Conservation (phyloP, 176 grass and related monocot species). For the Oryza coarctata region DNA sequence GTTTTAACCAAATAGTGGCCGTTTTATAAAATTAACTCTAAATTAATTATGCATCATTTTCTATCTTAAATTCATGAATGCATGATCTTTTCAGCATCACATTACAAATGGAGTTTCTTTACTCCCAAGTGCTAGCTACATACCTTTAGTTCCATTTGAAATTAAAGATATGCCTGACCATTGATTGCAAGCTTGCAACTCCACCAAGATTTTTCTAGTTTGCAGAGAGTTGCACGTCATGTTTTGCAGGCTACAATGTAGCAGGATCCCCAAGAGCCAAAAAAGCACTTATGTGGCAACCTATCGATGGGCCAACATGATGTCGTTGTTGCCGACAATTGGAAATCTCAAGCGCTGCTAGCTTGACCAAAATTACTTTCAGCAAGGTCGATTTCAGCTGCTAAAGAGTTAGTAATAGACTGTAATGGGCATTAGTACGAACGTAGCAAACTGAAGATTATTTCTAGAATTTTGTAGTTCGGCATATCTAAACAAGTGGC, state of each 20-base stretch:
- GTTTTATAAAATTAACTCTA: too few species aligned
- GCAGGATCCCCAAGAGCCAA: conserved; percentile 22
- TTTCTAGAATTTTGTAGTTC: not conserved
- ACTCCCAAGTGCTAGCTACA: conserved; percentile 4
- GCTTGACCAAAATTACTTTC: conserved; percentile 21
- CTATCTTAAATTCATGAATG: not conserved
- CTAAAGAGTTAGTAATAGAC: not conserved
- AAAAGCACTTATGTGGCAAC: conserved; percentile 24
- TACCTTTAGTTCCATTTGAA: not conserved
- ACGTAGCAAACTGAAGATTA: not conserved
- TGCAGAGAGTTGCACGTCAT: conserved; percentile 6
- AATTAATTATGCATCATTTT: not conserved
- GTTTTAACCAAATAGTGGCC: too few species aligned
- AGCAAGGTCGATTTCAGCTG: not conserved
- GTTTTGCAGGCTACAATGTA: not conserved
- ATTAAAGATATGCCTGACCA: not conserved
- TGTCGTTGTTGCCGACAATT: not conserved
- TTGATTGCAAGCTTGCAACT: not conserved
- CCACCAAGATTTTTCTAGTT: not conserved
- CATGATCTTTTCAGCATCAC: not conserved
- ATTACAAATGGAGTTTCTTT: conserved; percentile 4
- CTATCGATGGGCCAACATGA: conserved; percentile 18
- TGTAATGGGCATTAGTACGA: not conserved
- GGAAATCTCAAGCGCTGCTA: not conserved
- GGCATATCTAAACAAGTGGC: not conserved